These are phyloP conservation scores for Aspergillus sp. DNA, from an alignment of 2,329 filamentous ascomycete genomes.

Conservation along the genomic window DNA sequence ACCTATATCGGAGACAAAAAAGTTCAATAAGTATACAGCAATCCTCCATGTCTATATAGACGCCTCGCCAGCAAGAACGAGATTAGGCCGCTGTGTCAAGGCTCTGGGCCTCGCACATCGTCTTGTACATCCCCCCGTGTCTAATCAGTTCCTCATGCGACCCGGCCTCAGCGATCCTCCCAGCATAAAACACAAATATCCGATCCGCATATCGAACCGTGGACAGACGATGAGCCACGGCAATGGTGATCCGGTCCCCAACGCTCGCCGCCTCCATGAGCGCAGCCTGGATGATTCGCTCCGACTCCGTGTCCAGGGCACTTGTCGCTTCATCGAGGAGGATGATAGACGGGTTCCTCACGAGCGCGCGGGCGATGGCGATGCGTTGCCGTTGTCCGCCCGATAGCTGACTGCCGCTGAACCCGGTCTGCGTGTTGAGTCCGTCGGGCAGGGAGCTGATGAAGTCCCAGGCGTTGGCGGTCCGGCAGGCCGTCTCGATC, in stretches of 20 bases:
- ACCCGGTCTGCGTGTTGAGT: conserved; percentile 40
- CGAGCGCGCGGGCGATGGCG: conserved; percentile 46
- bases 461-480: conserved; percentile 47
- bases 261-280: conserved; percentile 53
- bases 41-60: too few relatives aligned
- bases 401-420: conserved; percentile 40
- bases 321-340: conserved; percentile 53
- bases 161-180: conserved; percentile 51
- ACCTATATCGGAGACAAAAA: too few relatives aligned
- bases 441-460: conserved; percentile 45
- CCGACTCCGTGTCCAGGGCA: conserved; percentile 55
- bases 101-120: too few relatives aligned
- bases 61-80: too few relatives aligned
- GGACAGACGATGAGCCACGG: conserved; percentile 66
- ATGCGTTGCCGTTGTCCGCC: conserved; percentile 51
- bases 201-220: conserved; percentile 70
- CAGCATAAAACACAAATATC: conserved; percentile 69
- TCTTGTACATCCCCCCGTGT: conserved; percentile 41
- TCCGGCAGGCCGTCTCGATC: conserved; percentile 38
- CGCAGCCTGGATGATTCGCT: conserved; percentile 57
- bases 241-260: conserved; percentile 55
- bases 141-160: conserved; percentile 50
- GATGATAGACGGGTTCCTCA: conserved; percentile 44
- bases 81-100: too few relatives aligned
- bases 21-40: too few relatives aligned